Conservation (phyloP, 2,329 filamentous ascomycete genomes). For the Diaporthe sp. region DNA sequence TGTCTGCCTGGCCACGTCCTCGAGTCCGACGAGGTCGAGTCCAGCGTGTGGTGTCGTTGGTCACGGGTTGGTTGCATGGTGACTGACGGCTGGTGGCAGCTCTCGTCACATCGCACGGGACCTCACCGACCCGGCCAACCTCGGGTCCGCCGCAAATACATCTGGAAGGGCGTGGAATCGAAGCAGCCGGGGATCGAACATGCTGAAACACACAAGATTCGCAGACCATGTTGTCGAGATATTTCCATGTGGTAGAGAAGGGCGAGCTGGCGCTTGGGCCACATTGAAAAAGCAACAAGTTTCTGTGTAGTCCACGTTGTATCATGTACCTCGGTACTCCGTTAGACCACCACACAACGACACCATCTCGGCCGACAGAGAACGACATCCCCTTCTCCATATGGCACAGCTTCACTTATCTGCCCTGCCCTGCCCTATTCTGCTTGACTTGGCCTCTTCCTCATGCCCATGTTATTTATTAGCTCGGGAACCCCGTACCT, state of each 20-base stretch:
- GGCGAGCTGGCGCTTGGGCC: constrained; percentile 10
- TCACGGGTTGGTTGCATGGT: constrained; percentile 1
- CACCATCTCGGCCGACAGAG: background rate
- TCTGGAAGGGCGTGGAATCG: background rate
- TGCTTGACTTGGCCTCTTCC: background rate
- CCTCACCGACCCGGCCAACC: background rate
- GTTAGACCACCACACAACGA: background rate
- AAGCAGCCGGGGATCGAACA: background rate
- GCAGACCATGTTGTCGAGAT: background rate
- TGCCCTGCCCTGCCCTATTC: background rate
- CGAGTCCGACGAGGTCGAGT: constrained; percentile 22
- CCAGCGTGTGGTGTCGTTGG: constrained; percentile 3
- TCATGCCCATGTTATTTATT: background rate
- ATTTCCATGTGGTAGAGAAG: background rate
- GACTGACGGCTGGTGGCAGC: constrained; percentile 25
- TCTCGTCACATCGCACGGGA: constrained; percentile 16
- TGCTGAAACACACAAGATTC: background rate
- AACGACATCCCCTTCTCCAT: background rate
- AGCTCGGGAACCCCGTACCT: background rate
- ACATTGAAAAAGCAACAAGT: constrained; percentile 4
- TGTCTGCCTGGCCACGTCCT: constrained; percentile 13
- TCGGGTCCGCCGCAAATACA: background rate
- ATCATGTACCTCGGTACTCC: background rate
- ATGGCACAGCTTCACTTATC: background rate
- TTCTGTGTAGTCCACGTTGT: background rate